Percentiles rank a stretch among this genome's conserved stretches.
Evolutionary conservation across 148 eudicot genomes (phyloP).

Genomic region (Silene latifolia): DNA sequence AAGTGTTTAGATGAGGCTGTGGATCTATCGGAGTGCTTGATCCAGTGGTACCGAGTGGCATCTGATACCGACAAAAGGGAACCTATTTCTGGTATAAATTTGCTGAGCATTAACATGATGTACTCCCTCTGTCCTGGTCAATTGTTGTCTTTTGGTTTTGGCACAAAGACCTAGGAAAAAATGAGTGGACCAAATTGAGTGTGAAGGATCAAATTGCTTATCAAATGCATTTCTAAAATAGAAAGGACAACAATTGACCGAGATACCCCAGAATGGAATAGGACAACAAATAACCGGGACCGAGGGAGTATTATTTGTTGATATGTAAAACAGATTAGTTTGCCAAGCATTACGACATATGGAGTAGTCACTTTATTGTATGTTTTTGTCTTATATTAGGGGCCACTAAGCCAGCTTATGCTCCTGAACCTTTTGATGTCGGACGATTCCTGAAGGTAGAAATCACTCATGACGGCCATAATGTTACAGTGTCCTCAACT

Average conservation of each 20-base stretch:
- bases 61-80: constrained; percentile 67
- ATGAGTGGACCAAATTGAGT: too few species aligned
- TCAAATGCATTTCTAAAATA: too few species aligned
- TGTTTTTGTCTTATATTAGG: constrained; percentile 41
- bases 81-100: constrained; percentile 69
- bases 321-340: background rate
- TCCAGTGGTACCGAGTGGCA: constrained; percentile 86
- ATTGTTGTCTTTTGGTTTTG: too few species aligned
- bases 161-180: too few species aligned
- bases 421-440: constrained; percentile 96
- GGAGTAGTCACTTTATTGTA: background rate
- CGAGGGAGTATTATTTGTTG: too few species aligned
- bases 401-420: constrained; percentile 82
- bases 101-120: constrained; percentile 3
- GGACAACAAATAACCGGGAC: too few species aligned
- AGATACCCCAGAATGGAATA: too few species aligned
- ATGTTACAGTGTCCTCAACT: constrained; percentile 52
- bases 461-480: constrained; percentile 42
- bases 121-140: too few species aligned
- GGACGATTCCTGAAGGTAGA: constrained; percentile 77
- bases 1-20: constrained; percentile 54
- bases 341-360: background rate
- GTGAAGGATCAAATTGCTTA: too few species aligned
- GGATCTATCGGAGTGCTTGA: constrained; percentile 63
- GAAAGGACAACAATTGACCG: too few species aligned